Evolutionary conservation across 75 land plant genomes (phyloP).

Genomic region (Pseudotsuga menziesii): DNA sequence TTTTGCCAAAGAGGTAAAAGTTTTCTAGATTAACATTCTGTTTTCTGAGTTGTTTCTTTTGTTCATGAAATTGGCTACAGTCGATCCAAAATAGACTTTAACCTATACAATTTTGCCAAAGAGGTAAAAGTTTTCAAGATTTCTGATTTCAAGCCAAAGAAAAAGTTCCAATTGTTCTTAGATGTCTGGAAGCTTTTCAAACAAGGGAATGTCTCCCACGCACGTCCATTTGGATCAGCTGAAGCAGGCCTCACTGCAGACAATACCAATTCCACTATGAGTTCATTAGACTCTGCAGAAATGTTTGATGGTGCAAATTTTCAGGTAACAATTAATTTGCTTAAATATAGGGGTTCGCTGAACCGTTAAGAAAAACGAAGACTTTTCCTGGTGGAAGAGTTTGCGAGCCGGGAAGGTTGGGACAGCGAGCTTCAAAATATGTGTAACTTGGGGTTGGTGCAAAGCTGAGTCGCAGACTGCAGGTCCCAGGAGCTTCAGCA

Average conservation of each 20-base stretch:
- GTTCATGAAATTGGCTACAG: constrained; percentile 32
- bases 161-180: not conserved
- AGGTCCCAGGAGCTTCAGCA: too few relatives aligned
- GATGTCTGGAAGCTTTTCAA: constrained; percentile 1
- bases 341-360: too few relatives aligned
- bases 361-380: too few relatives aligned
- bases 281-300: not conserved
- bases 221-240: not conserved
- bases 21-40: too few relatives aligned
- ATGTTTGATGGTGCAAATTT: constrained; percentile 5
- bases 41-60: too few relatives aligned
- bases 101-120: constrained; percentile 18
- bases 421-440: too few relatives aligned
- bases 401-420: too few relatives aligned
- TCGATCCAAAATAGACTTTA: constrained; percentile 18
- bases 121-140: constrained; percentile 10
- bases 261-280: not conserved
- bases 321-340: constrained; percentile 1
- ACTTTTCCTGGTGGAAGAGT: too few relatives aligned
- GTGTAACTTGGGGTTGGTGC: too few relatives aligned
- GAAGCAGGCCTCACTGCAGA: not conserved
- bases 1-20: constrained; percentile 22
- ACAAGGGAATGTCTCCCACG: constrained; percentile 1
- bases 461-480: too few relatives aligned
- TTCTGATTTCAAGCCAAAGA: not conserved